These are phyloP conservation scores for Epichloe glyceriae DNA, from an alignment of 2,329 filamentous ascomycete genomes.

Conservation along the genomic window DNA sequence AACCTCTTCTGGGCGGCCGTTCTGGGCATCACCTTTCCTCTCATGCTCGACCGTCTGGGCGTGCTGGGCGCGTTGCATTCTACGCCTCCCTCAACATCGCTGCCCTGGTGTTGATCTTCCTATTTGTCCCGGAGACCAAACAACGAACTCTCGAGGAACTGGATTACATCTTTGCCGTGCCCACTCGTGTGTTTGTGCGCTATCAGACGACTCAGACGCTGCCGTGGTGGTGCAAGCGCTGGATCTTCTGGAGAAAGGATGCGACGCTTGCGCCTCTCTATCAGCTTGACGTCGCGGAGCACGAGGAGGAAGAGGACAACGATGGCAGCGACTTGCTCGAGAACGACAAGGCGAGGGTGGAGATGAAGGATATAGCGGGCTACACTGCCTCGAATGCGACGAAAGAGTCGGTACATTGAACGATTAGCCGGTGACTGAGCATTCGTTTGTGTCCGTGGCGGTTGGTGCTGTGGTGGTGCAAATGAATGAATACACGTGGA, in stretches of 20 bases:
- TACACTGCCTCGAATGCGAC: constrained; percentile 10
- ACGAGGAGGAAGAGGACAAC: constrained; percentile 16
- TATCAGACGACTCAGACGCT: constrained; percentile 44
- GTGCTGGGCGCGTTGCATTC: constrained; percentile 39
- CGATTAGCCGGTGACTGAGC: neutral
- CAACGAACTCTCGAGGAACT: constrained; percentile 40
- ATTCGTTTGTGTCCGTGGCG: neutral
- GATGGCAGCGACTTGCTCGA: constrained; percentile 20
- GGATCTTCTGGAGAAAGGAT: constrained; percentile 36
- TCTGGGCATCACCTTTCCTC: constrained; percentile 49
- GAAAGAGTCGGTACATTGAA: neutral
- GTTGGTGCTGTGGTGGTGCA: neutral
- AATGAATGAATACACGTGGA: neutral
- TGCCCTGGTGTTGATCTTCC: constrained; percentile 42
- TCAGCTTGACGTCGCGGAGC: constrained; percentile 23
- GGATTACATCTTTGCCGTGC: constrained; percentile 49
- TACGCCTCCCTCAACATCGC: constrained; percentile 44
- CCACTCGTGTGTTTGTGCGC: constrained; percentile 39
- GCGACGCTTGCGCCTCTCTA: constrained; percentile 30
- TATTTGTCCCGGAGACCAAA: constrained; percentile 47
- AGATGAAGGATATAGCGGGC: constrained; percentile 24
- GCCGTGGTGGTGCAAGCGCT: constrained; percentile 49
- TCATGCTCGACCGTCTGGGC: constrained; percentile 33
- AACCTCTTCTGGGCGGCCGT: constrained; percentile 49
- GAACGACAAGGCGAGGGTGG: constrained; percentile 25